Evolutionary conservation across 2,329 filamentous ascomycete species (phyloP).

Genomic region (Hymenoscyphus fraxineus): DNA sequence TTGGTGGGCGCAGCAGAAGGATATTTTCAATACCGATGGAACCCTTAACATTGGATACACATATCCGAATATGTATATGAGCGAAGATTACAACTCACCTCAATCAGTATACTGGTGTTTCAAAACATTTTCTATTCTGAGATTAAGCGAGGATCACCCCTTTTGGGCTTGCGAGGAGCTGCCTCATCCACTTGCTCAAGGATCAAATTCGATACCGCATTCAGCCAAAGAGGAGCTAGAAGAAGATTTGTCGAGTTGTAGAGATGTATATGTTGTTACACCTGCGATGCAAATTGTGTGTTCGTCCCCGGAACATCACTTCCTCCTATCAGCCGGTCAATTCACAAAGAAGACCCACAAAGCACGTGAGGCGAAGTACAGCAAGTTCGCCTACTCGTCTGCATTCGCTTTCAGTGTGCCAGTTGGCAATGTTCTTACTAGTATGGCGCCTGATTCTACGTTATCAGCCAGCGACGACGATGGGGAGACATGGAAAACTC

Average conservation of each 20-base stretch:
- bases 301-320: slow-evolving; percentile 32
- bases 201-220: background rate
- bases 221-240: background rate
- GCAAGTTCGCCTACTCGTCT: slow-evolving; percentile 37
- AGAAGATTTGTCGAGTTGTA: background rate
- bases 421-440: slow-evolving; percentile 37
- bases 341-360: slow-evolving; percentile 25
- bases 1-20: slow-evolving; percentile 44
- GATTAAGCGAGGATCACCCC: slow-evolving; percentile 34
- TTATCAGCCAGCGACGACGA: slow-evolving; percentile 38
- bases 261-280: slow-evolving; percentile 27
- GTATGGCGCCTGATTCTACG: slow-evolving; percentile 40
- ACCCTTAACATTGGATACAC: slow-evolving; percentile 46
- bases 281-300: slow-evolving; percentile 42
- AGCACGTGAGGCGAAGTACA: slow-evolving; percentile 31
- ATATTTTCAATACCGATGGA: slow-evolving; percentile 47
- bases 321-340: slow-evolving; percentile 30
- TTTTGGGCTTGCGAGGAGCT: slow-evolving; percentile 45
- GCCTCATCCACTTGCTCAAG: slow-evolving; percentile 33
- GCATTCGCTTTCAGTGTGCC: slow-evolving; percentile 39
- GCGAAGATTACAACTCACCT: slow-evolving; percentile 54
- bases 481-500: slow-evolving; percentile 39
- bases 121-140: slow-evolving; percentile 46
- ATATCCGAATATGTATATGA: slow-evolving; percentile 49
- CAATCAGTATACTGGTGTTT: slow-evolving; percentile 53